Base-by-base conservation (phyloP, 2,329 filamentous ascomycete genomes). In the Colletotrichum caudatum region DNA sequence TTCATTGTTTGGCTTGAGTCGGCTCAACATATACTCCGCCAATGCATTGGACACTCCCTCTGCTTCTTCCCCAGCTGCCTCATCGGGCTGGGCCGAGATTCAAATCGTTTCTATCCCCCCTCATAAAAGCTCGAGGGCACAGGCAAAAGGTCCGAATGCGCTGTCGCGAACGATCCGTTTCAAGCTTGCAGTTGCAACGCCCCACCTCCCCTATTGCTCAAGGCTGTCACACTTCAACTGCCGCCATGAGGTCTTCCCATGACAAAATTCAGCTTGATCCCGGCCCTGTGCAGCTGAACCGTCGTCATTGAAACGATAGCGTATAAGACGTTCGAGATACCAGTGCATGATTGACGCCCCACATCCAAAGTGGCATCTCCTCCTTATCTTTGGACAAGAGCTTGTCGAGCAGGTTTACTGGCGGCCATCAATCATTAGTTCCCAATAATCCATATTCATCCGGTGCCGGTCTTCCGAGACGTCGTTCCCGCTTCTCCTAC, bases 181-280 rank as follows among this genome's bases (percentile, higher is more conserved):
- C 69, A 72, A 69, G 59, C 59, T 48, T 69, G 69, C 69, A 60
- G 58, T 69, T 69, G 66, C 59, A 72, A 39, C 53, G 60, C 69
- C 60, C 60, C 69, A 60, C 60, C 54, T 48, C 53, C 41, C 46
- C 20, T 72, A 53, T 41, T 64, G 54, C 46, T 71, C 51, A 57
- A 35, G 37, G 54, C 64, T 64, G 64, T 59, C 65, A 64, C 59
- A 69, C 65, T 69, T 46, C 48, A 39, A 72, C 62, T 61, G 69
- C 66, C 54, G 66, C 60, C 59, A 64, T 69, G 59, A 41, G 46
- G 48, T 46, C 65, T 64, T 35, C 39, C 18, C 14, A 48, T 64
- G 60, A 64, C 46, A 44, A 64, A 48, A 63, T 16, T 50, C 41
- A 62, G 29, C 26, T 37, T 9, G 57, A 53, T 53, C n/a, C 33